Conservation (phyloP, 2,329 filamentous ascomycete genomes). For the Bipolaris cookei region DNA sequence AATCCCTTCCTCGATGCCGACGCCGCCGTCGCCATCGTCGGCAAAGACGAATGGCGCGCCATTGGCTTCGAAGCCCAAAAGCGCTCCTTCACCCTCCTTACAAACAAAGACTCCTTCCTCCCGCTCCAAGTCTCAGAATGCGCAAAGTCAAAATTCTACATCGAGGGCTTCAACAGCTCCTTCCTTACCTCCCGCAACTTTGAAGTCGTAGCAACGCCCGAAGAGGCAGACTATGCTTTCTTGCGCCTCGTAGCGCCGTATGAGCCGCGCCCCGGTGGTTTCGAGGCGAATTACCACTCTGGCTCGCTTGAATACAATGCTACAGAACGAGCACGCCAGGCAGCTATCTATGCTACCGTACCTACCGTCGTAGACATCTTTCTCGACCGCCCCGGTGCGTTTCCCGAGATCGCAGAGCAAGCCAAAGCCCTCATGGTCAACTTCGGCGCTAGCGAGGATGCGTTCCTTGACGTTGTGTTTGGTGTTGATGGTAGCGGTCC, state of each 20-base stretch:
- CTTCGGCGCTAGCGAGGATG: constrained; percentile 51
- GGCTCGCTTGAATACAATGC: constrained; percentile 53
- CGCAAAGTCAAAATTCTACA: constrained; percentile 44
- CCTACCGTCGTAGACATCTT: constrained; percentile 54
- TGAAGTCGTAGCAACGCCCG: constrained; percentile 43
- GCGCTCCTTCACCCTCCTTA: constrained; percentile 47
- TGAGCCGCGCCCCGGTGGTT: constrained; percentile 52
- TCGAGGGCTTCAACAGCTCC: constrained; percentile 45
- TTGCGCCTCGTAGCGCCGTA: constrained; percentile 51
- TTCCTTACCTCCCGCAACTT: constrained; percentile 43
- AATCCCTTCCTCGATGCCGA: constrained; percentile 58
- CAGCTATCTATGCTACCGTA: constrained; percentile 49
- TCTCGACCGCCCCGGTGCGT: constrained; percentile 53
- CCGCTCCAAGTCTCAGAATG: constrained; percentile 31
- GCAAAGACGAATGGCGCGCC: constrained; percentile 53
- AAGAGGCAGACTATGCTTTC: constrained; percentile 53
- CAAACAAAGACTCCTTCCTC: constrained; percentile 42
- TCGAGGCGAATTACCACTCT: constrained; percentile 50
- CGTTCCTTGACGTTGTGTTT: constrained; percentile 55
- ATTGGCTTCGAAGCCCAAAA: constrained; percentile 50
- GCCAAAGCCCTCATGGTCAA: constrained; percentile 51
- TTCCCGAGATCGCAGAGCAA: constrained; percentile 52
- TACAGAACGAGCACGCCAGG: constrained; percentile 49
- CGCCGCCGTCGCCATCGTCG: constrained; percentile 52
- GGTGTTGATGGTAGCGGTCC: constrained; percentile 47